Percentiles rank a stretch among this genome's conserved stretches.
phyloP scores from a whole-genome alignment of 2,329 filamentous ascomycete species.

The Cercospora zeina region DNA sequence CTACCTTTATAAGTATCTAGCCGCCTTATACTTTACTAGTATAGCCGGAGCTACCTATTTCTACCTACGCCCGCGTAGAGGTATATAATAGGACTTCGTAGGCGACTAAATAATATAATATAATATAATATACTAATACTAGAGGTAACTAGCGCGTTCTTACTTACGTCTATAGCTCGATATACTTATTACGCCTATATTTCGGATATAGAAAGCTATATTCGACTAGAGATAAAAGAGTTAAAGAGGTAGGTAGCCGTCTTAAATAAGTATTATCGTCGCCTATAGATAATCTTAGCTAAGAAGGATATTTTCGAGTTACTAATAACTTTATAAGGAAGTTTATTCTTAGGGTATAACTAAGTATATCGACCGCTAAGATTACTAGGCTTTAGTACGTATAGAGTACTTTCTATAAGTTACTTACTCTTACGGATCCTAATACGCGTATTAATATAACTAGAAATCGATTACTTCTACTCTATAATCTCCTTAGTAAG shows the following conservation, averaged over 20 bases:
- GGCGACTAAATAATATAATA: too few species aligned
- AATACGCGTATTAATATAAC: background rate
- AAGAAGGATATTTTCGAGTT: conserved; percentile 1
- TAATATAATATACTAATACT: too few species aligned
- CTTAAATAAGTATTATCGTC: background rate
- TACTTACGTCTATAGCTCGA: too few species aligned
- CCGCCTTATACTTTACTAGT: too few species aligned
- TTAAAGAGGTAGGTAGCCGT: background rate
- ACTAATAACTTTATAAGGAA: background rate
- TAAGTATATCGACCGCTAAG: background rate
- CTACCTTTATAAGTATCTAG: too few species aligned
- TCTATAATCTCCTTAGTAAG: background rate
- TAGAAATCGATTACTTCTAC: background rate
- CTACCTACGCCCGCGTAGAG: too few species aligned
- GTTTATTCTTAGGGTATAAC: background rate
- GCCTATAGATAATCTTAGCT: background rate
- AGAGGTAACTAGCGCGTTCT: too few species aligned
- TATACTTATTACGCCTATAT: too few species aligned
- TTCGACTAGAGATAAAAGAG: conserved; percentile 11
- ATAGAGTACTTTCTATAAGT: background rate
- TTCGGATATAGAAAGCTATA: conserved; percentile 7
- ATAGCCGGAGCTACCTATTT: too few species aligned
- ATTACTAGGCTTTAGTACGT: background rate
- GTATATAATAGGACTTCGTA: too few species aligned
- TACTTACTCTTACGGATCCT: background rate